A percentile compares a stretch with the other conserved stretches of the same genome.
Evolutionary conservation across 805 yeast genomes (phyloP).

Genomic region (Starmerella cellae): DNA sequence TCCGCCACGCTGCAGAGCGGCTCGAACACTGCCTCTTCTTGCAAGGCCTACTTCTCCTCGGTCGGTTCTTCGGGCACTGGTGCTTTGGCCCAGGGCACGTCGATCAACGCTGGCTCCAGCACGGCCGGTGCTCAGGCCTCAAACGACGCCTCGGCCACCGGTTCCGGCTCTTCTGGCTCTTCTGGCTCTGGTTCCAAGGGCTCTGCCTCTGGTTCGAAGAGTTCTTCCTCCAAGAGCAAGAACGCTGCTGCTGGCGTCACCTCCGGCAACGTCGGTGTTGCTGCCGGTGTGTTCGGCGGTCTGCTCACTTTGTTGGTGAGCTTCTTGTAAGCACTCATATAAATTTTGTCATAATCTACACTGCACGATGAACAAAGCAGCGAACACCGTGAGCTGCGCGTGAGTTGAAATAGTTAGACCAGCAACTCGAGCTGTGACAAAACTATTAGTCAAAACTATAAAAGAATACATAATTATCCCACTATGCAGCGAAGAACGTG

Average conservation of each 20-base stretch:
- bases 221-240: constrained; percentile 28
- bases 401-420: too few relatives aligned
- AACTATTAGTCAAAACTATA: too few relatives aligned
- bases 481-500: too few relatives aligned
- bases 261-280: constrained; percentile 14
- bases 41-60: constrained; percentile 39
- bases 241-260: constrained; percentile 32
- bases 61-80: constrained; percentile 67
- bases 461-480: too few relatives aligned
- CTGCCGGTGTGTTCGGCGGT: constrained; percentile 18
- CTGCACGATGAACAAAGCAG: too few relatives aligned
- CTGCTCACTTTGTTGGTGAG: constrained; percentile 17
- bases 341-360: too few relatives aligned
- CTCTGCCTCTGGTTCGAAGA: constrained; percentile 18
- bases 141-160: constrained; percentile 3
- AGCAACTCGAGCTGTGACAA: too few relatives aligned
- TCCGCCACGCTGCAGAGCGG: constrained; percentile 42
- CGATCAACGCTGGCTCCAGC: constrained; percentile 14
- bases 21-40: constrained; percentile 35
- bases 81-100: constrained; percentile 26
- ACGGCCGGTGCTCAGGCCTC: constrained; percentile 6
- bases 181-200: constrained; percentile 19
- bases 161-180: constrained; percentile 14
- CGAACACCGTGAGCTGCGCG: too few relatives aligned
- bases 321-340: constrained; percentile 10